A percentile compares a stretch with the other conserved stretches of the same genome.
phyloP scores from a whole-genome alignment of 768 basidiomycete genomes.

The Hypsizygus marmoreus region DNA sequence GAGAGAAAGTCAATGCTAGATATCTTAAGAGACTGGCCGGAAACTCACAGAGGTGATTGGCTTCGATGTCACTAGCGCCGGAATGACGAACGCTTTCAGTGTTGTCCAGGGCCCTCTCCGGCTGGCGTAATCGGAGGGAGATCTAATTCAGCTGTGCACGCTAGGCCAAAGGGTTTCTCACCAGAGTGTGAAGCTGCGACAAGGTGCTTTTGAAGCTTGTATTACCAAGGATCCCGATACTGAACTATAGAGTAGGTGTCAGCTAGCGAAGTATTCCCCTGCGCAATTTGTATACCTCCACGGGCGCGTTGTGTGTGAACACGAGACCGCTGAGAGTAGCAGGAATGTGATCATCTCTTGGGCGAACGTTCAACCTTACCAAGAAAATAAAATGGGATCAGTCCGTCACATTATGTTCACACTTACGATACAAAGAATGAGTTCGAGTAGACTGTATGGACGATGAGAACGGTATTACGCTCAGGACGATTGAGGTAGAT shows the following conservation, averaged over 20 bases:
- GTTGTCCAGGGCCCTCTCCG: not conserved
- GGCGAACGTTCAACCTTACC: slow-evolving; percentile 5
- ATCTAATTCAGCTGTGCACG: not conserved
- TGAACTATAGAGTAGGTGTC: not conserved
- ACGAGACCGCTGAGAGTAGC: not conserved
- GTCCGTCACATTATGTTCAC: not conserved
- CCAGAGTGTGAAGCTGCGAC: not conserved
- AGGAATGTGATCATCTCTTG: not conserved
- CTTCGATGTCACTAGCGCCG: too few relatives aligned
- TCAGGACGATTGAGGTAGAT: not conserved
- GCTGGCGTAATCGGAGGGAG: not conserved
- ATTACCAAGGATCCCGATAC: not conserved
- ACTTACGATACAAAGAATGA: slow-evolving; percentile 23
- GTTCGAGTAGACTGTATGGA: slow-evolving; percentile 31
- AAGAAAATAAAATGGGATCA: not conserved
- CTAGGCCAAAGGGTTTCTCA: not conserved
- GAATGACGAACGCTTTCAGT: not conserved
- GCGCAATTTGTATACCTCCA: not conserved
- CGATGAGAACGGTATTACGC: too few relatives aligned
- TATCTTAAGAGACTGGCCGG: too few relatives aligned
- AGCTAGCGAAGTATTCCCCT: too few relatives aligned
- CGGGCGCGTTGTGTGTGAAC: slow-evolving; percentile 1
- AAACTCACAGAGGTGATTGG: too few relatives aligned
- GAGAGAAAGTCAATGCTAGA: too few relatives aligned
- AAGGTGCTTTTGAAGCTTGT: not conserved